phyloP scores from a whole-genome alignment of 31 red algal genomes.

The Odonthalia washingtoniensis region DNA sequence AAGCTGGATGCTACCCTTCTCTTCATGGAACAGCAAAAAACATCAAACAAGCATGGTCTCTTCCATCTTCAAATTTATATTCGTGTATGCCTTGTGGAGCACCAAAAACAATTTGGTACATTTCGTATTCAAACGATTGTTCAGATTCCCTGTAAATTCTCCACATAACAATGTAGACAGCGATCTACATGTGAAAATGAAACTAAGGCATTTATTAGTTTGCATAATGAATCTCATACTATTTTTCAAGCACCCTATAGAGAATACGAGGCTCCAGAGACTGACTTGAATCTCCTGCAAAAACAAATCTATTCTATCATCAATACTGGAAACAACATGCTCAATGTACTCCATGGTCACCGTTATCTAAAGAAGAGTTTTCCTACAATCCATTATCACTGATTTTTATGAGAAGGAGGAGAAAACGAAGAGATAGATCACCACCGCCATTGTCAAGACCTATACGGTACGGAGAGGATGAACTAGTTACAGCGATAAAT shows the following conservation, averaged over 20 bases:
- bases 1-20: slow-evolving; percentile 59
- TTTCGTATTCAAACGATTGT: slow-evolving; percentile 56
- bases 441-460: too few species aligned
- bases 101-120: slow-evolving; percentile 34
- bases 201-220: slow-evolving; percentile 13
- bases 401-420: too few species aligned
- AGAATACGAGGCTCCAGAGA: slow-evolving; percentile 53
- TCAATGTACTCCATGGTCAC: slow-evolving; percentile 18
- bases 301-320: slow-evolving; percentile 57
- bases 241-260: slow-evolving; percentile 48
- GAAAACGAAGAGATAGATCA: too few species aligned
- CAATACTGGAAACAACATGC: slow-evolving; percentile 78
- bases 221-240: slow-evolving; percentile 43
- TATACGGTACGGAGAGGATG: slow-evolving; percentile 10
- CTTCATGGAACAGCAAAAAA: too few species aligned
- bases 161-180: slow-evolving; percentile 6
- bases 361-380: too few species aligned
- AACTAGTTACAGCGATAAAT: slow-evolving; percentile 67
- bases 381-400: too few species aligned
- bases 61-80: slow-evolving; percentile 18
- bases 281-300: slow-evolving; percentile 54
- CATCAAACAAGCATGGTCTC: slow-evolving; percentile 44
- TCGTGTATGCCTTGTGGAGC: slow-evolving; percentile 51
- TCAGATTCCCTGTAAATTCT: slow-evolving; percentile 41
- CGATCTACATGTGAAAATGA: slow-evolving; percentile 16